phyloP scores from a whole-genome alignment of 805 yeast species.

The Scheffersomyces amazonensis region DNA sequence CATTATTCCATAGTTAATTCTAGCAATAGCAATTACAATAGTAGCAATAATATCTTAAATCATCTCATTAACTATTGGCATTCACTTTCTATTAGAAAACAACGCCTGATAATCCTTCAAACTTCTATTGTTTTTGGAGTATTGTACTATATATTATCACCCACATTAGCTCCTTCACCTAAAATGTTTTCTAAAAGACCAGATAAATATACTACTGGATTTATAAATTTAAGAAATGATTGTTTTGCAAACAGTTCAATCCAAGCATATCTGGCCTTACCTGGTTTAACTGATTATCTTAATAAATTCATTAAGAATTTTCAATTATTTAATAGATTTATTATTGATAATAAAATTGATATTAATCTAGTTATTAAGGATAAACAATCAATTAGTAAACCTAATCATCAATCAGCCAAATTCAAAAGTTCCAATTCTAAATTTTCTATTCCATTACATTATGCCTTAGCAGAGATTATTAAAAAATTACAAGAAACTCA shows the following conservation, averaged over 20 bases:
- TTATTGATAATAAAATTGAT: slow-evolving; percentile 15
- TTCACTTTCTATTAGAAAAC: slow-evolving; percentile 6
- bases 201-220: slow-evolving; percentile 77
- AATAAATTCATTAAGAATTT: slow-evolving; percentile 35
- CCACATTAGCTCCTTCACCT: slow-evolving; percentile 5
- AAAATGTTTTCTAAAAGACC: slow-evolving; percentile 52
- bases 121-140: slow-evolving; percentile 10
- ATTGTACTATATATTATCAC: slow-evolving; percentile 12
- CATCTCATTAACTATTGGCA: slow-evolving; percentile 6
- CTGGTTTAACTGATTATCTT: slow-evolving; percentile 57
- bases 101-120: slow-evolving; percentile 8
- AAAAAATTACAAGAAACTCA: slow-evolving; percentile 63
- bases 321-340: slow-evolving; percentile 17
- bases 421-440: slow-evolving; percentile 16
- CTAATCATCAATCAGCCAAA: slow-evolving; percentile 12
- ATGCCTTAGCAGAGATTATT: slow-evolving; percentile 51
- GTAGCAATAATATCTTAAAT: background rate
- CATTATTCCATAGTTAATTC: background rate
- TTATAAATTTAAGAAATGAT: slow-evolving; percentile 78
- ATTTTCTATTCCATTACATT: slow-evolving; percentile 51
- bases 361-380: slow-evolving; percentile 9
- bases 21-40: background rate
- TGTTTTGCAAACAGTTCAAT: slow-evolving; percentile 90
- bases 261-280: slow-evolving; percentile 71
- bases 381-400: slow-evolving; percentile 5